These are phyloP conservation scores for Apiospora marii DNA, from an alignment of 2,329 filamentous ascomycete species.

Conservation along the genomic window DNA sequence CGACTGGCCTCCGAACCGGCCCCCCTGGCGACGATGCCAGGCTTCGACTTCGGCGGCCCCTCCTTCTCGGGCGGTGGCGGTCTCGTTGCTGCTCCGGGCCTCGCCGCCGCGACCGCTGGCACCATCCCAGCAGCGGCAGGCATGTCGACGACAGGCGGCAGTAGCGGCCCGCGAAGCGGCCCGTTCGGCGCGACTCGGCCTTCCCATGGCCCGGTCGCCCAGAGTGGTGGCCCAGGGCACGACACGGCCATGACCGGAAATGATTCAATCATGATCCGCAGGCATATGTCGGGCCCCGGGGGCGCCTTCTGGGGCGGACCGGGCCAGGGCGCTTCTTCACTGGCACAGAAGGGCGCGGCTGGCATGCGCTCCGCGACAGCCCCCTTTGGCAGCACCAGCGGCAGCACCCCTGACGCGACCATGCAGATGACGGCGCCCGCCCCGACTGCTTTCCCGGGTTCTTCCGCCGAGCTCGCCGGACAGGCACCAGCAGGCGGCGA, in stretches of 20 bases:
- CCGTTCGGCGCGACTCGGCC: neutral
- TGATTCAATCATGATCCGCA: neutral
- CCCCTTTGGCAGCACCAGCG: neutral
- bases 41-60: neutral
- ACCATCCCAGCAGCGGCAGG: neutral
- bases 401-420: neutral
- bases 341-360: neutral
- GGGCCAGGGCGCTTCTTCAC: neutral
- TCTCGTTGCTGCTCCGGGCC: neutral
- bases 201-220: neutral
- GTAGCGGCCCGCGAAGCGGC: neutral
- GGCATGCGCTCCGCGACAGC: neutral
- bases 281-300: neutral
- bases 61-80: neutral
- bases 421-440: neutral
- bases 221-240: neutral
- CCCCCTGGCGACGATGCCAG: neutral
- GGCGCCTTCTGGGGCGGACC: neutral
- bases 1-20: neutral
- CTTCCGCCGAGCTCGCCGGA: neutral
- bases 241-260: neutral
- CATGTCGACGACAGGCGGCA: neutral
- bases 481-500: neutral
- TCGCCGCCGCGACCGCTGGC: neutral
- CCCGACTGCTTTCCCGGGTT: neutral